Evolutionary conservation across 805 yeast genomes (phyloP), one percentile per base, ranked within the genome.

Genomic region (Metschnikowia drakensbergensis): DNA sequence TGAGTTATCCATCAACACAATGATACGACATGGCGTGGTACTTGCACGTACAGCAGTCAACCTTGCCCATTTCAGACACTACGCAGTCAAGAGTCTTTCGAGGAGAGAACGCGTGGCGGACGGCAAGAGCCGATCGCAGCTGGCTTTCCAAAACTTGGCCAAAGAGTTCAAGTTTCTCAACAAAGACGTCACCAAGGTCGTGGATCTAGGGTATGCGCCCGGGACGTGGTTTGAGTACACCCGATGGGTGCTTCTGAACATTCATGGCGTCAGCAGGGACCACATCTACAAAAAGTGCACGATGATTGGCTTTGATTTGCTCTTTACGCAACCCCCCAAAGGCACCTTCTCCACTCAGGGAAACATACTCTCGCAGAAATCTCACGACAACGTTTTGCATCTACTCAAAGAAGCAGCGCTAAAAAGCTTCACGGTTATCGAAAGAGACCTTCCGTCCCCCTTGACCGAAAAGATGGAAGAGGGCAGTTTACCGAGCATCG

Each of bases 311-410:
- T 59, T 69, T 47, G 77, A 94, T 66, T 74, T 94, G 31, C 72
- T 92, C 22, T 85, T 88, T 6, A 79, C 83, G 45, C 74, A 77
- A 13, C 97, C 97, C 0, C 96, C 97, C 0, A 59, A 62, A 3
- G 97, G 97, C 1, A 88, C 85, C 0, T 77, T 85, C 6, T 69
- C 91, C 0, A 75, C 91, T 45, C 98, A 94, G 61, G 98, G 96
- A 0, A 88, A 91, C 60, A 85, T 92, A n/a, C 71, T 87, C 36
- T 81, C 88, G 13, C 55, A 54, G 25, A 44, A 41, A 17, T 48
- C 54, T 1, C 59, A 56, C 28, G 31, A 34, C 1, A 49, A 51
- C 34, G 48, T 56, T 3, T 45, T 47, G 35, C 31, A 31, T 9
- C 42, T 53, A 32, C 54, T 56, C 28, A 45, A 49, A 26, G 58